phyloP scores from a whole-genome alignment of 345 rosid genomes.

The Linum lewisii region DNA sequence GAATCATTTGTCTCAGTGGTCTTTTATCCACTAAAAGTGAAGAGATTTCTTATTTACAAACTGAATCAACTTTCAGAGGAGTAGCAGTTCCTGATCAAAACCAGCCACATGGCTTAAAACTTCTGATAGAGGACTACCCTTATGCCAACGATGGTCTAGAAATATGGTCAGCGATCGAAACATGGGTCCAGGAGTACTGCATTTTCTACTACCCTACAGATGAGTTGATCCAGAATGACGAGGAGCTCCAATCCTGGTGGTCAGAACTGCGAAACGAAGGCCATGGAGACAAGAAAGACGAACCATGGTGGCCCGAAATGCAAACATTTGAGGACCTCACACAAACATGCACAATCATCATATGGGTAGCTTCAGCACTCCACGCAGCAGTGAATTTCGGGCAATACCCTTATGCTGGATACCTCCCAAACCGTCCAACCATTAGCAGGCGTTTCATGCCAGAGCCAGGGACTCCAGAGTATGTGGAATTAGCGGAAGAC shows the following conservation, averaged over 20 bases:
- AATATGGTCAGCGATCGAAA: conserved; percentile 81
- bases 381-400: conserved; percentile 97
- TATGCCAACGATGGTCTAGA: conserved; percentile 88
- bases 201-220: conserved; percentile 54
- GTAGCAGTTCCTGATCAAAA: conserved; percentile 50
- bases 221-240: conserved; percentile 42
- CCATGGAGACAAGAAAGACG: conserved; percentile 67
- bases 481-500: conserved; percentile 40
- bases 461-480: conserved; percentile 65
- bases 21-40: no score
- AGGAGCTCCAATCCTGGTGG: conserved; percentile 92
- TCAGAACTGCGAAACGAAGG: conserved; percentile 52
- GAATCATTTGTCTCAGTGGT: no score
- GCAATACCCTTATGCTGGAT: conserved; percentile 93
- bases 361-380: conserved; percentile 91
- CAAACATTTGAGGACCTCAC: conserved; percentile 44
- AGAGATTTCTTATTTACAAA: no score
- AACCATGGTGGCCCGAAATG: conserved; percentile 80
- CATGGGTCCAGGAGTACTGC: conserved; percentile 78
- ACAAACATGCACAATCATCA: conserved; percentile 62
- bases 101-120: conserved; percentile 47
- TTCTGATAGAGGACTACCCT: conserved; percentile 79
- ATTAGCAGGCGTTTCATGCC: conserved; percentile 93
- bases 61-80: conserved; percentile 40
- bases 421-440: conserved; percentile 85